These are phyloP conservation scores for Puccinia triticina DNA, from an alignment of 1,284 basidiomycete species.

Conservation along the genomic window DNA sequence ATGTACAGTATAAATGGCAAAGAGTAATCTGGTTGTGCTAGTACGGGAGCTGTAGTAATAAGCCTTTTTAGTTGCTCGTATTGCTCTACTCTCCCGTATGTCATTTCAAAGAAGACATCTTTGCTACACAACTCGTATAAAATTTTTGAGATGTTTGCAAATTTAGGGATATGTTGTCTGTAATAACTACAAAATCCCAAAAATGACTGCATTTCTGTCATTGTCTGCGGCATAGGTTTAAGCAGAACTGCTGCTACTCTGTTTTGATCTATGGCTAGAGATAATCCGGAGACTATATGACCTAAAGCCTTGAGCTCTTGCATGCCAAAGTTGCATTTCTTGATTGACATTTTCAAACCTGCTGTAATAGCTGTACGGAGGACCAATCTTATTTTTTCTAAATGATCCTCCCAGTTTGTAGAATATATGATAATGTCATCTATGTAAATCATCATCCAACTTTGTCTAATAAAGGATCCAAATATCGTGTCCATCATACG, in stretches of 20 bases:
- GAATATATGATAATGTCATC: too few relatives aligned
- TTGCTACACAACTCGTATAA: not conserved
- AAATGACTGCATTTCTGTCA: too few relatives aligned
- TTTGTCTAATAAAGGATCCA: too few relatives aligned
- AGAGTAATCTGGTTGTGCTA: not conserved
- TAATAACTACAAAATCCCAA: too few relatives aligned
- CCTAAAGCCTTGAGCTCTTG: not conserved
- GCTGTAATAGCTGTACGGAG: too few relatives aligned
- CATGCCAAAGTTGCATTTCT: slow-evolving; percentile 30
- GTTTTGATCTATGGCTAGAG: slow-evolving; percentile 62
- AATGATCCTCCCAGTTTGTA: too few relatives aligned
- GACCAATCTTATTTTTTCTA: too few relatives aligned
- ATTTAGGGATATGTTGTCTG: too few relatives aligned
- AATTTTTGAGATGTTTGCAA: too few relatives aligned
- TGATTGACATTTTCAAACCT: not conserved
- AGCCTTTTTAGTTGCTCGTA: not conserved
- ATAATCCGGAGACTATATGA: slow-evolving; percentile 55
- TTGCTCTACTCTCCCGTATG: not conserved
- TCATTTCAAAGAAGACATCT: not conserved
- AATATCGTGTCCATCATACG: too few relatives aligned
- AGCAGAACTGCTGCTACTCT: slow-evolving; percentile 59
- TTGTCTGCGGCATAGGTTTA: too few relatives aligned
- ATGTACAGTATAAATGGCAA: slow-evolving; percentile 18
- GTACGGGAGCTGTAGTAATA: not conserved
- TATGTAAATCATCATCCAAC: too few relatives aligned